A percentile compares a stretch with the other conserved stretches of the same genome.
Evolutionary conservation across 768 basidiomycete genomes (phyloP).

Genomic region (Mycena crocata): DNA sequence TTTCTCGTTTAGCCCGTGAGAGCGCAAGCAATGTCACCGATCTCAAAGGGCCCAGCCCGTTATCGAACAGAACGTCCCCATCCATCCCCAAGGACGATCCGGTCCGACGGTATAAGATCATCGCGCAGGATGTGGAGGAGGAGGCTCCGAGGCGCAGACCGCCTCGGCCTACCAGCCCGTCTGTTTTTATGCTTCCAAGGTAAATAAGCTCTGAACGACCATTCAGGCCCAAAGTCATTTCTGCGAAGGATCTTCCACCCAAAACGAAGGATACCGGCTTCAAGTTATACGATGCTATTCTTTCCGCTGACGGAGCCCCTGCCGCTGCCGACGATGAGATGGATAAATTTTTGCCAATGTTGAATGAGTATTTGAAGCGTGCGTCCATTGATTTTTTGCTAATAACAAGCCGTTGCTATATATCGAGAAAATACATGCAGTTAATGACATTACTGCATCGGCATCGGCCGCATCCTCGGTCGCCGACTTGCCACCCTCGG

Average conservation of each 20-base stretch:
- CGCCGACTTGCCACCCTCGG: conserved; percentile 1
- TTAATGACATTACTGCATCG: conserved; percentile 39
- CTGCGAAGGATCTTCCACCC: conserved; percentile 59
- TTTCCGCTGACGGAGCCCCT: conserved; percentile 46
- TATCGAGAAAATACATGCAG: conserved; percentile 33
- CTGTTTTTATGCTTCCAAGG: conserved; percentile 29
- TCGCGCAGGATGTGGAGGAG: conserved; percentile 46
- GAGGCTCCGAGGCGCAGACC: conserved; percentile 39
- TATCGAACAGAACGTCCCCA: conserved; percentile 31
- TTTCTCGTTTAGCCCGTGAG: conserved; percentile 64
- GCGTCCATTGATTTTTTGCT: conserved; percentile 31
- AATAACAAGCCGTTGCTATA: background rate
- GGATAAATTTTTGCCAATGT: conserved; percentile 81
- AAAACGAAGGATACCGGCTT: conserved; percentile 55
- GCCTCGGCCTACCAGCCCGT: conserved; percentile 56
- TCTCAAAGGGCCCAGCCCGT: conserved; percentile 29
- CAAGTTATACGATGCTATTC: conserved; percentile 81
- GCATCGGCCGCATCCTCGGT: conserved; percentile 24
- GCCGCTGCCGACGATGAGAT: conserved; percentile 67
- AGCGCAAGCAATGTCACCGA: conserved; percentile 37
- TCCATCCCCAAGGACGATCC: conserved; percentile 47
- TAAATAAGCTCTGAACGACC: background rate
- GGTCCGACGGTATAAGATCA: conserved; percentile 64
- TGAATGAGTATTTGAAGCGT: conserved; percentile 82
- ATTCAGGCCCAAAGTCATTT: conserved; percentile 66